Conservation (phyloP, 306 rosid genomes). For the Fragaria ananassa region DNA sequence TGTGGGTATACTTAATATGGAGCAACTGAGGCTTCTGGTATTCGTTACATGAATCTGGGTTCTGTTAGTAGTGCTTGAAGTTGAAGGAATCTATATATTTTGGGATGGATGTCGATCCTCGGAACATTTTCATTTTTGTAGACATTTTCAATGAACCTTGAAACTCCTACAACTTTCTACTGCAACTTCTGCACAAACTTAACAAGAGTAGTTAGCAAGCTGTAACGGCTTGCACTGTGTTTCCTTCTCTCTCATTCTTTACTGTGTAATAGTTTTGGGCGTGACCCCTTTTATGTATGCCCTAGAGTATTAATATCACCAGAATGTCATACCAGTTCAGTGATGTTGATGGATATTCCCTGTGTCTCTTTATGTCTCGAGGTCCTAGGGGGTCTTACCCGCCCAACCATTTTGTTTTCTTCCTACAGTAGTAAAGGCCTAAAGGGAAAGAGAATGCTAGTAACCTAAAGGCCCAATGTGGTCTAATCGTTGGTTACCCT, state of each 20-base stretch:
- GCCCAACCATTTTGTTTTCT: background rate
- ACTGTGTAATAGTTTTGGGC: slow-evolving; percentile 10
- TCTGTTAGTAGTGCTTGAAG: background rate
- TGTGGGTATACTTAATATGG: background rate
- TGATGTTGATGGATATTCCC: slow-evolving; percentile 7
- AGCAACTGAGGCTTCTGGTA: background rate
- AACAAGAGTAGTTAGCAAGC: background rate
- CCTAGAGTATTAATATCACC: background rate
- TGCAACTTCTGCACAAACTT: background rate
- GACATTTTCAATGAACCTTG: background rate
- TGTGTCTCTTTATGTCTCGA: background rate
- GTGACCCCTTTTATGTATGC: slow-evolving; percentile 2
- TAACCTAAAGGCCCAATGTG: too few species aligned
- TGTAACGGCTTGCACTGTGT: background rate
- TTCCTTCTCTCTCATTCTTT: slow-evolving; percentile 4
- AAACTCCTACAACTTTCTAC: background rate
- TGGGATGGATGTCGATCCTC: background rate
- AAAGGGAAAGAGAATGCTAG: background rate
- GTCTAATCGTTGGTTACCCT: background rate
- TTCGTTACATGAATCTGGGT: background rate
- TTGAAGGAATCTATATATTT: background rate
- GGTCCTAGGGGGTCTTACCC: background rate
- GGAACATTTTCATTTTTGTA: background rate
- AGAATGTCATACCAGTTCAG: slow-evolving; percentile 8
- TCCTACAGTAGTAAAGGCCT: background rate